These are phyloP conservation scores for Phytophthora sojae DNA, from an alignment of 352 stramenopile species.

Conservation along the genomic window DNA sequence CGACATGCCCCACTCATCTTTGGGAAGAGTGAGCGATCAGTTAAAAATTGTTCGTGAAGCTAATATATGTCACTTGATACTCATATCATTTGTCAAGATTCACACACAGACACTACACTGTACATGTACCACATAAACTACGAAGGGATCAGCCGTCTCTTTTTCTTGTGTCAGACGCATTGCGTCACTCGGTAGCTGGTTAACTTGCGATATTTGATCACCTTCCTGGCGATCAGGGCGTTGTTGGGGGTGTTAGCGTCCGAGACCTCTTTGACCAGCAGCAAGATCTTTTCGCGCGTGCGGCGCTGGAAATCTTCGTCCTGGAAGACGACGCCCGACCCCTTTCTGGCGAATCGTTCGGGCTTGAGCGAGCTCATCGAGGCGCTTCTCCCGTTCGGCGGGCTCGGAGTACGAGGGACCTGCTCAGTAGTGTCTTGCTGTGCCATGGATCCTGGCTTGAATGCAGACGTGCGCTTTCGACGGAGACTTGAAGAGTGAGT, in stretches of 20 bases:
- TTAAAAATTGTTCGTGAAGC: too few species aligned
- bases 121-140: too few species aligned
- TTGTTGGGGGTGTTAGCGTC: background rate
- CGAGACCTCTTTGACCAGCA: background rate
- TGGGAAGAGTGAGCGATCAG: too few species aligned
- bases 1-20: too few species aligned
- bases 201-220: conserved; percentile 9
- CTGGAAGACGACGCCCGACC: background rate
- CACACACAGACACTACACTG: too few species aligned
- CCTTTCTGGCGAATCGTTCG: conserved; percentile 6
- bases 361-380: background rate
- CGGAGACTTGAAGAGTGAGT: too few species aligned
- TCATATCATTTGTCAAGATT: too few species aligned
- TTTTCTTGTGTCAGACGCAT: background rate
- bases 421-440: background rate
- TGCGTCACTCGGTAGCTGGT: background rate
- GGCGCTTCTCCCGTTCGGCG: background rate
- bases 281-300: conserved; percentile 4
- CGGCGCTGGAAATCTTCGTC: conserved; percentile 3
- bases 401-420: background rate
- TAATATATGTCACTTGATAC: too few species aligned
- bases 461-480: background rate
- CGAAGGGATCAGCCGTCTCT: too few species aligned
- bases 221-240: conserved; percentile 7
- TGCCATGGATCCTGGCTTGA: background rate